Conservation (phyloP, 2,329 filamentous ascomycete genomes). For the Fusarium multiceps region DNA sequence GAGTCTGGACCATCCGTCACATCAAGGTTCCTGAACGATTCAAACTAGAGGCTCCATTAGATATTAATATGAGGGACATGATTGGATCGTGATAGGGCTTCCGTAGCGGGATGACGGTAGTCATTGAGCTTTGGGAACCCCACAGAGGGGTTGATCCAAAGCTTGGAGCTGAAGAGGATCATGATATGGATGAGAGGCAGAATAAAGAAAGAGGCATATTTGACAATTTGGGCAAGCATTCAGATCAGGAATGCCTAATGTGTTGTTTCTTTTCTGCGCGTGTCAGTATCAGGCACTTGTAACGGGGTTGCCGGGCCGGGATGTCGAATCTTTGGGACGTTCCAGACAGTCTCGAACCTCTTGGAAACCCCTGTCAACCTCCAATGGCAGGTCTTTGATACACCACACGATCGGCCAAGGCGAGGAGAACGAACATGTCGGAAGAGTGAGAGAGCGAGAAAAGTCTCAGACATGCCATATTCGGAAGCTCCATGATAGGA, state of each 20-base stretch:
- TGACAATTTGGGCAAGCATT: neutral
- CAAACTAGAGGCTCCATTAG: constrained; percentile 26
- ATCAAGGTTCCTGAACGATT: constrained; percentile 33
- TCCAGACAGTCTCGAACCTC: constrained; percentile 31
- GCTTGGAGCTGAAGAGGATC: constrained; percentile 11
- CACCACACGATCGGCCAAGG: constrained; percentile 20
- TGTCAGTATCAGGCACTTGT: constrained; percentile 25
- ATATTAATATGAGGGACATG: constrained; percentile 32
- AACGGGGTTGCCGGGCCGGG: constrained; percentile 37
- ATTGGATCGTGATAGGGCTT: constrained; percentile 37
- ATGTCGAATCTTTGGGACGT: constrained; percentile 5
- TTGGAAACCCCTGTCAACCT: constrained; percentile 14
- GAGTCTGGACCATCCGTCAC: constrained; percentile 20
- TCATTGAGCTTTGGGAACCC: constrained; percentile 25
- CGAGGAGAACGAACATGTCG: neutral
- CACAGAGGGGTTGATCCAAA: constrained; percentile 36
- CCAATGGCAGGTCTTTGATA: constrained; percentile 31
- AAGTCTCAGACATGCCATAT: constrained; percentile 8
- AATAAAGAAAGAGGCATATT: neutral
- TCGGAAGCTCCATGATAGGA: constrained; percentile 15
- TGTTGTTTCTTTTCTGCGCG: neutral
- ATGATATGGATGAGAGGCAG: constrained; percentile 18
- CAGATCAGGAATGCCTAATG: neutral
- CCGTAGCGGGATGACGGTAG: constrained; percentile 30
- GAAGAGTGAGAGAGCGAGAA: neutral